phyloP scores from a whole-genome alignment of 1,139 yeast species.

The Sugiyamaella novakii region DNA sequence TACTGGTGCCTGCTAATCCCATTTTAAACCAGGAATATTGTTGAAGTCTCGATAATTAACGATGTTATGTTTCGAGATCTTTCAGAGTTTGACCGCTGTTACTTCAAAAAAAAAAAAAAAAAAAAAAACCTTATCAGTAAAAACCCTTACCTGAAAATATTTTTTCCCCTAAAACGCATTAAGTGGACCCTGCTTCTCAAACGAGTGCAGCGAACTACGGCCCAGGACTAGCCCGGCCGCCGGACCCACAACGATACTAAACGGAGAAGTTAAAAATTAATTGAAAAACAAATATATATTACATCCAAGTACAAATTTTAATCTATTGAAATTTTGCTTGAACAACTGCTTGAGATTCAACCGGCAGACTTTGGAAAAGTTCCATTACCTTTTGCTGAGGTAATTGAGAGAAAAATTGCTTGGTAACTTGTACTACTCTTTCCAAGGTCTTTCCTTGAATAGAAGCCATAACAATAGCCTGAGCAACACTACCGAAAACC shows the following conservation, averaged over 20 bases:
- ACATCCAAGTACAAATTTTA: conserved; percentile 12
- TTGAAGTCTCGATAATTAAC: no score
- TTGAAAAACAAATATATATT: conserved; percentile 13
- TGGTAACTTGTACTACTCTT: conserved; percentile 60
- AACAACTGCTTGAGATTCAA: conserved; percentile 61
- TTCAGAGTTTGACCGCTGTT: no score
- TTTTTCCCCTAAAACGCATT: not conserved
- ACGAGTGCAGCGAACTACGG: conserved; percentile 3
- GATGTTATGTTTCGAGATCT: no score
- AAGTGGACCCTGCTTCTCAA: not conserved
- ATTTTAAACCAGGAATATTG: conserved; percentile 35
- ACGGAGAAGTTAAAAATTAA: not conserved
- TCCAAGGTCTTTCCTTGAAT: conserved; percentile 72
- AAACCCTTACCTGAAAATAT: not conserved
- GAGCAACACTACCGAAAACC: conserved; percentile 71
- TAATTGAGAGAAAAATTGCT: conserved; percentile 45
- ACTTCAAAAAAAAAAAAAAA: conserved; percentile 15
- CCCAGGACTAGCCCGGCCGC: conserved; percentile 6
- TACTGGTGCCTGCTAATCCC: conserved; percentile 90
- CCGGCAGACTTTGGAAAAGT: conserved; percentile 62
- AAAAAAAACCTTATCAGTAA: conserved; percentile 11
- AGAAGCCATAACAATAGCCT: conserved; percentile 71
- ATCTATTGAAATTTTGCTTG: conserved; percentile 46
- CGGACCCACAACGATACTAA: conserved; percentile 1
- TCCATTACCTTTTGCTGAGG: conserved; percentile 67